These are phyloP conservation scores for Cystobasidium slooffiae DNA, from an alignment of 1,284 basidiomycete genomes.

Conservation along the genomic window DNA sequence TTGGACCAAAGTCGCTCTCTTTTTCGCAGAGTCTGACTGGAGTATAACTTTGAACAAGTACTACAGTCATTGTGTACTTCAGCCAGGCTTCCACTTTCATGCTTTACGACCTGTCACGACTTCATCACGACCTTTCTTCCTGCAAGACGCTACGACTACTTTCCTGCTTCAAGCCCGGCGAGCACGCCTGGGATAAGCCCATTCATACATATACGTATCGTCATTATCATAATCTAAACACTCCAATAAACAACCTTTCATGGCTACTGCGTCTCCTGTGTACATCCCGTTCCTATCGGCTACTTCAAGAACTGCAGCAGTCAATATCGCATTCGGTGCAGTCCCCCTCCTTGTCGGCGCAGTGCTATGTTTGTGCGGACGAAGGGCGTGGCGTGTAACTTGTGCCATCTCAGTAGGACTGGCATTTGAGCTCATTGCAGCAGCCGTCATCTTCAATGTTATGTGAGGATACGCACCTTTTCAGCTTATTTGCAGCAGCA, in stretches of 20 bases:
- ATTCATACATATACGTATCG: background rate
- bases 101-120: slow-evolving; percentile 12
- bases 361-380: slow-evolving; percentile 4
- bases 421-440: slow-evolving; percentile 32
- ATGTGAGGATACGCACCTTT: slow-evolving; percentile 7
- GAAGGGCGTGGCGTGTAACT: slow-evolving; percentile 24
- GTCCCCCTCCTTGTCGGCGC: slow-evolving; percentile 14
- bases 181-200: too few relatives aligned
- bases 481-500: background rate
- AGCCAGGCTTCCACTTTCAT: background rate
- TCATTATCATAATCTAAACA: background rate
- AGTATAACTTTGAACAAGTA: too few relatives aligned
- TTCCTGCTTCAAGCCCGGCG: too few relatives aligned
- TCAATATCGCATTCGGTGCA: slow-evolving; percentile 21
- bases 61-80: too few relatives aligned
- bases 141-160: background rate
- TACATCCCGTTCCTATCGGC: slow-evolving; percentile 20
- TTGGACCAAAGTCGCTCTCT: background rate
- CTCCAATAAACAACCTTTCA: background rate
- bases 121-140: slow-evolving; percentile 1
- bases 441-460: slow-evolving; percentile 18
- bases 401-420: slow-evolving; percentile 32
- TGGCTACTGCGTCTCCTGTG: background rate
- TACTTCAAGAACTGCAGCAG: slow-evolving; percentile 6
- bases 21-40: background rate